These are phyloP conservation scores for Camellia lanceoleosa DNA, from an alignment of 148 eudicot genomes.

Conservation along the genomic window DNA sequence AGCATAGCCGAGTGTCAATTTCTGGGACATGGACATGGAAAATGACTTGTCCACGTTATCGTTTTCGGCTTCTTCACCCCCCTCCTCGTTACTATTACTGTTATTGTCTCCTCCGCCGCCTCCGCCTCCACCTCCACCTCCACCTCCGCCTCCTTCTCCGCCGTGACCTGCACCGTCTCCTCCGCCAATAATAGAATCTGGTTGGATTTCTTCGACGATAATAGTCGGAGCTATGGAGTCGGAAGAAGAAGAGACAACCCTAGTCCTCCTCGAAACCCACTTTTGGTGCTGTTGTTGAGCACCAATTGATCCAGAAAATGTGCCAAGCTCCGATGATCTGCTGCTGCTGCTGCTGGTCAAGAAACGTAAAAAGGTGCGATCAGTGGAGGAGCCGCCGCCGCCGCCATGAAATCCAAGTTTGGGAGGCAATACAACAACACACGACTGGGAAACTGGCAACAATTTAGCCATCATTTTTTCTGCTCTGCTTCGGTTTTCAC, in stretches of 20 bases:
- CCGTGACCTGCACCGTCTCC: constrained; percentile 45
- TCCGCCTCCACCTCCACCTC: constrained; percentile 35
- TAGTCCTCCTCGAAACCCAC: background rate
- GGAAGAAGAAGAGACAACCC: background rate
- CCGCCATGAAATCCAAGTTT: no score
- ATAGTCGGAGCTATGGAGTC: background rate
- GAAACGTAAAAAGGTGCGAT: background rate
- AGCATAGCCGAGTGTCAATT: constrained; percentile 79
- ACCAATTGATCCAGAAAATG: background rate
- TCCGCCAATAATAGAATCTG: constrained; percentile 32
- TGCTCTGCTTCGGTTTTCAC: no score
- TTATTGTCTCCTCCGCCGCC: constrained; percentile 34
- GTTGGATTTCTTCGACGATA: constrained; percentile 10
- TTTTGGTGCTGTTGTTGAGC: background rate
- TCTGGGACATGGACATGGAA: constrained; percentile 82
- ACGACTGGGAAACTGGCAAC: no score
- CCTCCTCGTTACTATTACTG: constrained; percentile 25
- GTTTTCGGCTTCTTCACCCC: constrained; percentile 40
- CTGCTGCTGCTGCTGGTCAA: background rate
- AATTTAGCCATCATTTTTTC: no score
- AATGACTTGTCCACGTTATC: constrained; percentile 30
- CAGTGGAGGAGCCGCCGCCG: background rate
- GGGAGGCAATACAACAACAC: no score
- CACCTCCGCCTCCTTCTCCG: constrained; percentile 25
- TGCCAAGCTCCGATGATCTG: background rate